These are phyloP conservation scores for Echinosophora koreensis DNA, from an alignment of 306 rosid species.

Conservation along the genomic window DNA sequence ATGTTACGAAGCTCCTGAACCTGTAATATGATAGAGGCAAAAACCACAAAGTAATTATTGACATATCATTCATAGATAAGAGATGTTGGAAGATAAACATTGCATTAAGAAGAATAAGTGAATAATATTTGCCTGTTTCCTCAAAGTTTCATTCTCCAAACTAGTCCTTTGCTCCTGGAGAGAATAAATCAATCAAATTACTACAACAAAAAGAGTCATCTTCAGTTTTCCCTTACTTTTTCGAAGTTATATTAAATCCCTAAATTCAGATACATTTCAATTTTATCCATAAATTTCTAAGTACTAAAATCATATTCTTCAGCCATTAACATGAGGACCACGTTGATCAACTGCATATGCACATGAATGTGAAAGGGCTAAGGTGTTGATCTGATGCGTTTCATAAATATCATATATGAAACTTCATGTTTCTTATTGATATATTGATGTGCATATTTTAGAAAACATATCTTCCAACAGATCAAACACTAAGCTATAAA, in stretches of 20 bases:
- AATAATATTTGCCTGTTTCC: slow-evolving; percentile 73
- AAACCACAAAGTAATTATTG: neutral
- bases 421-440: neutral
- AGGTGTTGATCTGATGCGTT: neutral
- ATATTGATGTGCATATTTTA: neutral
- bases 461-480: neutral
- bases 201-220: neutral
- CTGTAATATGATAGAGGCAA: slow-evolving; percentile 48
- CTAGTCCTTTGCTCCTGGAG: slow-evolving; percentile 86
- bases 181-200: slow-evolving; percentile 34
- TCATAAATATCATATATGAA: neutral
- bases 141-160: slow-evolving; percentile 86
- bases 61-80: neutral
- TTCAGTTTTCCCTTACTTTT: neutral
- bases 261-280: slow-evolving; percentile 2
- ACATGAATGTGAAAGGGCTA: slow-evolving; percentile 10
- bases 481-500: neutral
- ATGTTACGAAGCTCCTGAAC: slow-evolving; percentile 82
- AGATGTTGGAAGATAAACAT: slow-evolving; percentile 33
- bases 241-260: neutral
- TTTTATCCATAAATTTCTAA: neutral
- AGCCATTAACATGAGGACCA: neutral
- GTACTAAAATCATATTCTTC: neutral
- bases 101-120: slow-evolving; percentile 27
- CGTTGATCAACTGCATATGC: neutral